Percentiles rank a stretch among this genome's conserved stretches.
Conservation (phyloP, 768 basidiomycete genomes). For the Leccinum rimulosum region DNA sequence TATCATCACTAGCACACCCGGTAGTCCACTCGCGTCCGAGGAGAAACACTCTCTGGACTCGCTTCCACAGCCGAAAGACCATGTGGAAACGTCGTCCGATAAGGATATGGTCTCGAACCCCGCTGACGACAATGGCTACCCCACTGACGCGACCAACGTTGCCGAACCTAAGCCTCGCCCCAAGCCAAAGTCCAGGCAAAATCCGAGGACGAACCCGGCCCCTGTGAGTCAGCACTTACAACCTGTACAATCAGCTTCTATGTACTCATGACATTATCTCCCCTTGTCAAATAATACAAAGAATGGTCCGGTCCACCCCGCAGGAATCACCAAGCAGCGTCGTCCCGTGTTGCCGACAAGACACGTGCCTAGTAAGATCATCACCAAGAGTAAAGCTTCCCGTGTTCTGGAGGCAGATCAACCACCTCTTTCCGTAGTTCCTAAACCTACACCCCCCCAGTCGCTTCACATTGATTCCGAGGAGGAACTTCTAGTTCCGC, state of each 20-base stretch:
- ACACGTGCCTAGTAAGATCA: constrained; percentile 21
- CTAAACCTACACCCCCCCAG: constrained; percentile 13
- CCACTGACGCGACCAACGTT: neutral
- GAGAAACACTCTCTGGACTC: neutral
- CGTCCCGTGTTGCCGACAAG: constrained; percentile 6
- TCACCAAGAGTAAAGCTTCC: constrained; percentile 11
- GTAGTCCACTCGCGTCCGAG: constrained; percentile 1
- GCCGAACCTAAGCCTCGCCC: constrained; percentile 4
- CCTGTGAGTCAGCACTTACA: constrained; percentile 23
- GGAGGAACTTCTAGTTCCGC: constrained; percentile 13
- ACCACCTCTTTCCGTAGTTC: constrained; percentile 7
- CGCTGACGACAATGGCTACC: neutral
- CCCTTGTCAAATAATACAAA: constrained; percentile 1
- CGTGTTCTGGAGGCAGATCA: constrained; percentile 12
- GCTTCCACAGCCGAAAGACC: constrained; percentile 3
- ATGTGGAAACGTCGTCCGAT: neutral
- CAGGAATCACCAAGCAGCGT: constrained; percentile 19
- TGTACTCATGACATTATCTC: constrained; percentile 13
- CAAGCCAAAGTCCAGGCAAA: constrained; percentile 19
- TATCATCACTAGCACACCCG: neutral
- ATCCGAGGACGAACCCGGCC: constrained; percentile 26
- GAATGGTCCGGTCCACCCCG: constrained; percentile 11
- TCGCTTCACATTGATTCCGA: constrained; percentile 13
- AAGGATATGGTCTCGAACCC: constrained; percentile 4
- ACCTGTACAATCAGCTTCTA: neutral